These are phyloP conservation scores for Penicillium parvum DNA, from an alignment of 495 filamentous ascomycete species.

Conservation along the genomic window DNA sequence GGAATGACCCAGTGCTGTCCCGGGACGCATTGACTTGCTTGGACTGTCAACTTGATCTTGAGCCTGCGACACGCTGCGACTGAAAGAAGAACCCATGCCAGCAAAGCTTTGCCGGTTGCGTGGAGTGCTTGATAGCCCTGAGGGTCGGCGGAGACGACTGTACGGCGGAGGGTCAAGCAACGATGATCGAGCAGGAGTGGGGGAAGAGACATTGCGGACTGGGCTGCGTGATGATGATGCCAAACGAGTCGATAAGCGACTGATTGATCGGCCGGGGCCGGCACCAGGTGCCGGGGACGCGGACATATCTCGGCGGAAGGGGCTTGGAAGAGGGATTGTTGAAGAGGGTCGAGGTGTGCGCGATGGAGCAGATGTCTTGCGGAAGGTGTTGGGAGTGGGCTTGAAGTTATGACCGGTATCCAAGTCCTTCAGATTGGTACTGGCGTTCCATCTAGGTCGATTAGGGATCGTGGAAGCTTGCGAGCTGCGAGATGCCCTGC, in stretches of 20 bases:
- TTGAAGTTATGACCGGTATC: conserved; percentile 68
- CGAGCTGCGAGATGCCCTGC: conserved; percentile 44
- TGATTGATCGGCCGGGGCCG: conserved; percentile 21
- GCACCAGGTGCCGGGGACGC: conserved; percentile 38
- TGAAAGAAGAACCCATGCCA: conserved; percentile 26
- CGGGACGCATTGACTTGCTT: conserved; percentile 36
- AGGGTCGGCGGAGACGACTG: conserved; percentile 36
- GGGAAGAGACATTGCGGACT: conserved; percentile 28
- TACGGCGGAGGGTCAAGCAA: conserved; percentile 39
- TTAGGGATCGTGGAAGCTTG: conserved; percentile 44
- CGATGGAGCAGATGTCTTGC: conserved; percentile 42
- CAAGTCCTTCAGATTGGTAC: conserved; percentile 64
- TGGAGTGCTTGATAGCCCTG: conserved; percentile 28
- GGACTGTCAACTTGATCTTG: conserved; percentile 26
- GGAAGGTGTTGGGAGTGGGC: conserved; percentile 60
- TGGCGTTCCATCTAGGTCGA: conserved; percentile 77
- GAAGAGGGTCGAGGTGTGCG: conserved; percentile 39
- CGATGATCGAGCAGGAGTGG: conserved; percentile 25
- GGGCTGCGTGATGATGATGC: conserved; percentile 40
- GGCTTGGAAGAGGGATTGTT: conserved; percentile 25
- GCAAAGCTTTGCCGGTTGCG: conserved; percentile 44
- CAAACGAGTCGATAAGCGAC: conserved; percentile 39
- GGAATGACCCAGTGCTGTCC: conserved; percentile 43
- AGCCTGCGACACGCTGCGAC: conserved; percentile 34
- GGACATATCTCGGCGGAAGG: conserved; percentile 37